A percentile compares a stretch with the other conserved stretches of the same genome.
Evolutionary conservation across 2,329 filamentous ascomycete genomes (phyloP).

Genomic region (Reticulascus tulasneorum): DNA sequence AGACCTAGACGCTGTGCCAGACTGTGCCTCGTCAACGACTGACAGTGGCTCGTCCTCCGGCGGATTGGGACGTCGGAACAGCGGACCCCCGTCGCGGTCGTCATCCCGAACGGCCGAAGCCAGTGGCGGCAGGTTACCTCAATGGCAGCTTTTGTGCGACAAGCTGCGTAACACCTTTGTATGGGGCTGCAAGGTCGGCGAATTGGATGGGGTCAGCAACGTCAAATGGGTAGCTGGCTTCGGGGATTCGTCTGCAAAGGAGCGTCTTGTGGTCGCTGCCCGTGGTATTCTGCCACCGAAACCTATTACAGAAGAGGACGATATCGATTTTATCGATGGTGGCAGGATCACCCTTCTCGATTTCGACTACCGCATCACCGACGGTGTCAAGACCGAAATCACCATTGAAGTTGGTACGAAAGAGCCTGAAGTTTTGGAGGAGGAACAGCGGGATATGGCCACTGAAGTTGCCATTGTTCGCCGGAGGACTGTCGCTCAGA

Average conservation of each 20-base stretch:
- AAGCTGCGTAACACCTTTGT: conserved; percentile 68
- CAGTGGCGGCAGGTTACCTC: conserved; percentile 41
- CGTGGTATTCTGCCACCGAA: conserved; percentile 61
- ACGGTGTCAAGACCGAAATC: conserved; percentile 55
- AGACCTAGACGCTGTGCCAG: conserved; percentile 60
- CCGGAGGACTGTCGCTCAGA: conserved; percentile 66
- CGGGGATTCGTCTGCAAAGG: conserved; percentile 42
- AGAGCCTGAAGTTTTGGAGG: conserved; percentile 65
- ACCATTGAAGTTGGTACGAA: conserved; percentile 71
- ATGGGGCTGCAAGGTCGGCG: conserved; percentile 60
- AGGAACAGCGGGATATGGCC: conserved; percentile 70
- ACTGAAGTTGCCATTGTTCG: conserved; percentile 76
- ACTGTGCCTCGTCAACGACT: conserved; percentile 25
- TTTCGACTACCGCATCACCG: conserved; percentile 59
- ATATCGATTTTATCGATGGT: conserved; percentile 72
- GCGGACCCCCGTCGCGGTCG: conserved; percentile 36
- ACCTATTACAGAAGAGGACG: conserved; percentile 63
- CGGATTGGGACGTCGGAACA: conserved; percentile 31
- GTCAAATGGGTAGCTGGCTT: conserved; percentile 68
- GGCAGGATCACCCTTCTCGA: conserved; percentile 70
- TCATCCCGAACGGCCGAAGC: conserved; percentile 31
- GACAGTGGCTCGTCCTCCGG: conserved; percentile 21
- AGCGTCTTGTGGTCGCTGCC: conserved; percentile 66
- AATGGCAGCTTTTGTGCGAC: conserved; percentile 67
- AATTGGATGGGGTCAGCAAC: conserved; percentile 62